These are phyloP conservation scores for Cystobasidium sp. DNA, from an alignment of 1,284 basidiomycete genomes.

Conservation along the genomic window DNA sequence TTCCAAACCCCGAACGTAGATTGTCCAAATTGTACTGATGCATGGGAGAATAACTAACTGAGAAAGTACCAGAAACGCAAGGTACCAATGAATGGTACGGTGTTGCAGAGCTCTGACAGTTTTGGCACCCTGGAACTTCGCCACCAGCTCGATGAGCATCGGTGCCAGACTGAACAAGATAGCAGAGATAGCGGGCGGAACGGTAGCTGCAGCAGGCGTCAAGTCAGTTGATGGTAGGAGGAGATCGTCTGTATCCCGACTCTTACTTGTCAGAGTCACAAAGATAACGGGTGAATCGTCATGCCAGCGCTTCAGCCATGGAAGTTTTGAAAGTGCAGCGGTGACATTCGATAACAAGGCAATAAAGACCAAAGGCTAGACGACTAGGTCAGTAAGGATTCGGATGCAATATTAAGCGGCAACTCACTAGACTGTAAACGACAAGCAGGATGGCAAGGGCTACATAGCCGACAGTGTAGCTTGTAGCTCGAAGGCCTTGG, in stretches of 20 bases:
- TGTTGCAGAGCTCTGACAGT: slow-evolving; percentile 25
- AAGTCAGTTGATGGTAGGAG: neutral
- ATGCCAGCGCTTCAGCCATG: slow-evolving; percentile 18
- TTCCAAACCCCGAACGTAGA: neutral
- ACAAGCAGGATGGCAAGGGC: slow-evolving; percentile 21
- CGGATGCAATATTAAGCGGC: neutral
- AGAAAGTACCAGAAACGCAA: slow-evolving; percentile 33
- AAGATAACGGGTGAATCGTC: slow-evolving; percentile 9
- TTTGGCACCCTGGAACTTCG: slow-evolving; percentile 33
- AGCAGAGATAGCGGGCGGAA: slow-evolving; percentile 32
- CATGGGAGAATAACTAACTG: slow-evolving; percentile 40
- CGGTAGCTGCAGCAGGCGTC: neutral
- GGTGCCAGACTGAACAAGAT: slow-evolving; percentile 32
- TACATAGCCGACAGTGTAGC: slow-evolving; percentile 22
- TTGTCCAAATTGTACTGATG: slow-evolving; percentile 32
- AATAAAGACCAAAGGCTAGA: slow-evolving; percentile 28
- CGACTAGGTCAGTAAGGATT: neutral
- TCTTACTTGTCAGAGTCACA: slow-evolving; percentile 13
- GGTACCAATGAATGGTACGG: slow-evolving; percentile 41
- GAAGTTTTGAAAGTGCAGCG: slow-evolving; percentile 10
- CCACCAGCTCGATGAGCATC: slow-evolving; percentile 29
- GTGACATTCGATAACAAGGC: slow-evolving; percentile 35
- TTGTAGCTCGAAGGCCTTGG: slow-evolving; percentile 22
- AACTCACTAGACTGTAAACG: slow-evolving; percentile 22
- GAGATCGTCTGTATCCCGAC: neutral